Evolutionary conservation across 176 grass and related monocot species (phyloP), one percentile per base, ranked within the genome.

Genomic region (Avena eriantha): DNA sequence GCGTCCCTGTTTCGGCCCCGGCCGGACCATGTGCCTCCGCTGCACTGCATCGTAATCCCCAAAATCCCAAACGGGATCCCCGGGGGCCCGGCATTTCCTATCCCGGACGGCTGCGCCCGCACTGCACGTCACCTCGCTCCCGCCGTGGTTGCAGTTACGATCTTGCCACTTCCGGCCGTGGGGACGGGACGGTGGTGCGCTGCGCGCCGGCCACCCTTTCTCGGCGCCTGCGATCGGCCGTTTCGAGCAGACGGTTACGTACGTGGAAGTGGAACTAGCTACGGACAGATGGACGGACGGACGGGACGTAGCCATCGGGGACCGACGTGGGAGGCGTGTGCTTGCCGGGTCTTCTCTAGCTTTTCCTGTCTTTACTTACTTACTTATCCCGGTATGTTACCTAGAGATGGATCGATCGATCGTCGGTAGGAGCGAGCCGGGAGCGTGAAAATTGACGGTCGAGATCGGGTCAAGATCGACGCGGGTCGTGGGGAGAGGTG

Each of bases 101-200:
- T 12, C 19, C 75, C 76, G 5, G n/a, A 10, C n/a, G 9, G 49
- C 17, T 11, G 10, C 2, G 0, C 55, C 19, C 1, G 24, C 39
- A 41, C 2, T 24, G 78, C 70, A 48, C 70, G 78, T 61, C 83
- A 90, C 63, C 60, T 55, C 79, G n/a, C 16, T 0, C 43, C n/a
- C 26, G 10, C 68, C 77, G 11, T 50, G 18, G 5, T 73, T 73
- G 71, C 89, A 1, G 88, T 85, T 89, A 46, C 83, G 5, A 6
- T 57, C 12, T 66, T 86, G 48, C 84, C 89, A 19, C 79, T 90
- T 79, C 14, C 73, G 11, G 35, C 46, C 33, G 0, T 24, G 49
- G 5, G 45, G 33, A 69, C 63, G 5, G 45, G 33, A 69, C 63
- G 66, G 69, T 16, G 66, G 69, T 16, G 82, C 81, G 81, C 81